Base-by-base conservation (phyloP, 441 rosid genomes). In the Pelargonium myrrhifolium region DNA sequence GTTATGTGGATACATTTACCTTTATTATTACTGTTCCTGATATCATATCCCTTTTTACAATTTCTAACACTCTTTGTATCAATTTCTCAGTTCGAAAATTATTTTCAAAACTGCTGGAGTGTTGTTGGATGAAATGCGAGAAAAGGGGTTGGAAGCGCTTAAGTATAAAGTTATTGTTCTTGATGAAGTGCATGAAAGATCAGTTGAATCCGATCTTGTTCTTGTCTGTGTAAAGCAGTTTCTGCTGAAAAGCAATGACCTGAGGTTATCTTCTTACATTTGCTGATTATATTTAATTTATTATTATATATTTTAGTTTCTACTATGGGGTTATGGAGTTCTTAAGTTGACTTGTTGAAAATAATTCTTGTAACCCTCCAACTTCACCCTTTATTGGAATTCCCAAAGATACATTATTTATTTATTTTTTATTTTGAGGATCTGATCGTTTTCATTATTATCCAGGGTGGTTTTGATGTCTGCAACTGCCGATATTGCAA, bases 131-230 rank as follows among this genome's bases (percentile, higher is more conserved):
- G 98, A 90, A 82, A 84, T 93, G 90, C 86, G 80, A 72, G 98
- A 87, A 66, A 93, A 85, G 68, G 98, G 98, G 22, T 31, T 79
- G 71, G 81, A 80, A 65, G 96, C 98, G 7, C 98, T 93, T 10
- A 80, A 85, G 55, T 93, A 90, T 83, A 90, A 89, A 83, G 97
- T 84, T 68, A 85, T 93, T 74, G 84, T 93, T 82, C 97, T 93
- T 70, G 98, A 93, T 77, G 98, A 93, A 84, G 98, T 93, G 72
- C 98, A 93, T 75, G 98, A 93, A 87, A 85, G 98, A 85, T 93
- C 97, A 9, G 82, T 89, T 42, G 98, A 93, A 81, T 93, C 98
- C 10, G 97, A 93, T 80, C 89, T 93, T 76, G 86, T 84, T 76
- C 94, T 93, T 72, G 89, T 90, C 70, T 89, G 95, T 66, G 76